Conservation (phyloP, 768 basidiomycete genomes). For the Leucocoprinus sp. region DNA sequence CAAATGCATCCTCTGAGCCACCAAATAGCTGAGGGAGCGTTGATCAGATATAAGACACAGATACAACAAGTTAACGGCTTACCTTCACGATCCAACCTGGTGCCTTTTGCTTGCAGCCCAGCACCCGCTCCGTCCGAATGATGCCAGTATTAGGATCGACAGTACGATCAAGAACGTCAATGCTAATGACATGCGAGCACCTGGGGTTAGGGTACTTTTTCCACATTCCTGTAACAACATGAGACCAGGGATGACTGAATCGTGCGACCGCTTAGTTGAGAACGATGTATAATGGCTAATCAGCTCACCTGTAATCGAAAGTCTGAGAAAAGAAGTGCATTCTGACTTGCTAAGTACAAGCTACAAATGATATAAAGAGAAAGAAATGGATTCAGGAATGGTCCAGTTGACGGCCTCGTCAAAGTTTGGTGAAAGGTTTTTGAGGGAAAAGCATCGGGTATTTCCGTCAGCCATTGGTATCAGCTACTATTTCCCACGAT, state of each 20-base stretch:
- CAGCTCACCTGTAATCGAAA: conserved; percentile 76
- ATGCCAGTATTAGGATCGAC: conserved; percentile 80
- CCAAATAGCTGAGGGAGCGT: conserved; percentile 63
- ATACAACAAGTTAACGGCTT: conserved; percentile 20
- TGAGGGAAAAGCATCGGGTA: conserved; percentile 7
- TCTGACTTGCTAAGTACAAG: conserved; percentile 10
- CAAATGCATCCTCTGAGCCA: conserved; percentile 89
- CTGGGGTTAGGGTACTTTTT: conserved; percentile 94
- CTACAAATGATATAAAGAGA: conserved; percentile 8
- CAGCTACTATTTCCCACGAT: conserved; percentile 5
- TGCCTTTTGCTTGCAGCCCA: conserved; percentile 89
- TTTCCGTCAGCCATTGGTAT: conserved; percentile 7
- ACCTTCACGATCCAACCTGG: conserved; percentile 93
- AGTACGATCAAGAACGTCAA: conserved; percentile 81
- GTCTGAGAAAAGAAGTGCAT: conserved; percentile 87
- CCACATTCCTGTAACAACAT: conserved; percentile 91
- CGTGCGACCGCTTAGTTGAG: conserved; percentile 11
- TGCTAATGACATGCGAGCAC: conserved; percentile 79
- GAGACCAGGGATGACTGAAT: conserved; percentile 77
- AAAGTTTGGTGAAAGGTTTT: too few relatives aligned
- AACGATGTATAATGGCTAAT: conserved; percentile 9
- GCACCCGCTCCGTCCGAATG: conserved; percentile 82
- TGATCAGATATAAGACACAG: neutral
- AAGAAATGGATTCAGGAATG: neutral
- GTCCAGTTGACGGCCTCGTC: neutral